Conservation (phyloP, 805 yeast genomes). For the Saccharomycodes ludwigii region DNA sequence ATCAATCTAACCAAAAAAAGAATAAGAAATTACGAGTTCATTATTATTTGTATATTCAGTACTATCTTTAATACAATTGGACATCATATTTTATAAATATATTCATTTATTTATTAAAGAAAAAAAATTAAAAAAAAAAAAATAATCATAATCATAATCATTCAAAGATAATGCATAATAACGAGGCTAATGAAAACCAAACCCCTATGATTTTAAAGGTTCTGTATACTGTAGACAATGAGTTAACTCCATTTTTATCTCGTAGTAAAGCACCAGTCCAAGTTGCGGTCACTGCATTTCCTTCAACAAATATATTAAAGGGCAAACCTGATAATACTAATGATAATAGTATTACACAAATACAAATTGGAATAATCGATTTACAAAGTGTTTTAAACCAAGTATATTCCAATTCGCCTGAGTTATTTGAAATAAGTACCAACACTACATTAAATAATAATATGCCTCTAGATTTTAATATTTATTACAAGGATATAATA, state of each 20-base stretch:
- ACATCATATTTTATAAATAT: too few relatives aligned
- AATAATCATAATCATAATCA: too few relatives aligned
- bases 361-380: constrained; percentile 18
- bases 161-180: too few relatives aligned
- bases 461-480: constrained; percentile 18
- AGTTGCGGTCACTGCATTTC: too few relatives aligned
- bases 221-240: constrained; percentile 21
- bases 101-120: too few relatives aligned
- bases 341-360: constrained; percentile 4
- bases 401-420: constrained; percentile 22
- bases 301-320: constrained; percentile 15
- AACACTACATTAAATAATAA: constrained; percentile 10
- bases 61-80: too few relatives aligned
- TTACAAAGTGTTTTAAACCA: constrained; percentile 17
- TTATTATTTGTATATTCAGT: too few relatives aligned
- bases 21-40: too few relatives aligned
- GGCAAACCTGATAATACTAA: constrained; percentile 8
- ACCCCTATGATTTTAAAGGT: constrained; percentile 25
- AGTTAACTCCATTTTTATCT: constrained; percentile 19
- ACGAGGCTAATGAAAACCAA: too few relatives aligned
- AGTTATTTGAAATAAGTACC: constrained; percentile 10
- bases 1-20: too few relatives aligned
- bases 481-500: constrained; percentile 23
- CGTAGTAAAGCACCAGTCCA: constrained; percentile 18
- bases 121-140: too few relatives aligned